phyloP scores from a whole-genome alignment of 305 asterid genomes.

The Nicotiana rustica region DNA sequence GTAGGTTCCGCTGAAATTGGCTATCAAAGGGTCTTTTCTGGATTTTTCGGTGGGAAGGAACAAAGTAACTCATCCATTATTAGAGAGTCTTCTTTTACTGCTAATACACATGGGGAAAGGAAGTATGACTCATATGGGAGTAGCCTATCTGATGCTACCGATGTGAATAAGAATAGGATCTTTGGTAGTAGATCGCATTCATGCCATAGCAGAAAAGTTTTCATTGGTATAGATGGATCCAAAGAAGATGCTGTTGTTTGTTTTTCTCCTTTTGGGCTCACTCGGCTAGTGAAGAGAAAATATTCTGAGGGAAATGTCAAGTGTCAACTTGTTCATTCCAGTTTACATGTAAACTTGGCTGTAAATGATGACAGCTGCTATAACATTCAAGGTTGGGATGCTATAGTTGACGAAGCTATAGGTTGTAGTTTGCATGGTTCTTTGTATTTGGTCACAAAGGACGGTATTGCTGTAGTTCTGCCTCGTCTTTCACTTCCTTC shows the following conservation, averaged over 20 bases:
- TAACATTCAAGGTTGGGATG: constrained; percentile 58
- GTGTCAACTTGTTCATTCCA: constrained; percentile 68
- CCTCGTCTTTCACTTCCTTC: constrained; percentile 76
- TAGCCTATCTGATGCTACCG: constrained; percentile 48
- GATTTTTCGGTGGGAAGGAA: constrained; percentile 46
- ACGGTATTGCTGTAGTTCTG: constrained; percentile 87
- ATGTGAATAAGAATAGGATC: constrained; percentile 50
- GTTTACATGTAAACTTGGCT: constrained; percentile 56
- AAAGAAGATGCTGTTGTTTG: constrained; percentile 68
- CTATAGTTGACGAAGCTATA: constrained; percentile 65
- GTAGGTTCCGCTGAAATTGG: constrained; percentile 85
- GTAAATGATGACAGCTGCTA: constrained; percentile 62
- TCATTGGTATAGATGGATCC: constrained; percentile 65
- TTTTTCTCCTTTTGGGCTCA: constrained; percentile 89
- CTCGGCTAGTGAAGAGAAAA: constrained; percentile 68
- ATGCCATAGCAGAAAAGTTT: constrained; percentile 58
- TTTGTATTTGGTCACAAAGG: constrained; percentile 76
- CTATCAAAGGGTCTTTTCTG: constrained; percentile 61
- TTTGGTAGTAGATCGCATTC: constrained; percentile 52
- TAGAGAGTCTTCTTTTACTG: constrained; percentile 44
- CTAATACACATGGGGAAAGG: constrained; percentile 42
- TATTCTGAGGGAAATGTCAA: constrained; percentile 51
- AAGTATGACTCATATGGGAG: constrained; percentile 43
- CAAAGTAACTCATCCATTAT: constrained; percentile 29
- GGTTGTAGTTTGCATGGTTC: constrained; percentile 85